phyloP scores from a whole-genome alignment of 2,329 filamentous ascomycete species.

The Ascochyta viciae-villosae region DNA sequence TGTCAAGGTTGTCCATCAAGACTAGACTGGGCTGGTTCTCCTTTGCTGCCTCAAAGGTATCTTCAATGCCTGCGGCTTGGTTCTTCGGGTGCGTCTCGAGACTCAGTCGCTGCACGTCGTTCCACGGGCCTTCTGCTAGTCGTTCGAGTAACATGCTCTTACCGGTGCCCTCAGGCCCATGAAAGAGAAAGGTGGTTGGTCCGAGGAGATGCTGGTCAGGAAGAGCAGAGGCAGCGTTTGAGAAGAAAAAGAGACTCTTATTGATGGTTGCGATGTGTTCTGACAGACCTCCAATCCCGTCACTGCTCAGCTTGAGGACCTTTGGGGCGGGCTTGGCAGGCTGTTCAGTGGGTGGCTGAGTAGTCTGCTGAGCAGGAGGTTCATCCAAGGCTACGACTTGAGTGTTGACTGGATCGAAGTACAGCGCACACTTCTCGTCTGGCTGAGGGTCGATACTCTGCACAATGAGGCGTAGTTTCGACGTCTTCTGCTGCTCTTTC shows the following conservation, averaged over 20 bases:
- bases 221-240: slow-evolving; percentile 19
- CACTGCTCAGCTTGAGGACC: slow-evolving; percentile 43
- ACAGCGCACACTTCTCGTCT: slow-evolving; percentile 34
- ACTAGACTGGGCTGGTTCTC: slow-evolving; percentile 77
- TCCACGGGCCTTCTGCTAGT: slow-evolving; percentile 72
- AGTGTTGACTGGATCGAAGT: slow-evolving; percentile 39
- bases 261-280: slow-evolving; percentile 72
- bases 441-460: slow-evolving; percentile 58
- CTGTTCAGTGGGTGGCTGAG: slow-evolving; percentile 2
- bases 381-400: slow-evolving; percentile 28
- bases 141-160: slow-evolving; percentile 78
- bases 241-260: slow-evolving; percentile 60
- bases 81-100: slow-evolving; percentile 54
- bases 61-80: slow-evolving; percentile 64
- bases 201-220: slow-evolving; percentile 40
- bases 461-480: slow-evolving; percentile 64
- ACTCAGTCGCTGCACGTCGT: slow-evolving; percentile 68
- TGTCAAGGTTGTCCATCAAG: slow-evolving; percentile 78
- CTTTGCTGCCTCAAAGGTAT: slow-evolving; percentile 73
- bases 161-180: slow-evolving; percentile 84
- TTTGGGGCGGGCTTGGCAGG: slow-evolving; percentile 18
- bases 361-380: slow-evolving; percentile 9
- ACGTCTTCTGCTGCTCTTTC: slow-evolving; percentile 60
- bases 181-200: slow-evolving; percentile 70
- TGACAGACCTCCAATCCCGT: slow-evolving; percentile 72